Evolutionary conservation across 495 filamentous ascomycete species (phyloP), one percentile per base, ranked within the genome.

Genomic region (Aspergillus hancockii): DNA sequence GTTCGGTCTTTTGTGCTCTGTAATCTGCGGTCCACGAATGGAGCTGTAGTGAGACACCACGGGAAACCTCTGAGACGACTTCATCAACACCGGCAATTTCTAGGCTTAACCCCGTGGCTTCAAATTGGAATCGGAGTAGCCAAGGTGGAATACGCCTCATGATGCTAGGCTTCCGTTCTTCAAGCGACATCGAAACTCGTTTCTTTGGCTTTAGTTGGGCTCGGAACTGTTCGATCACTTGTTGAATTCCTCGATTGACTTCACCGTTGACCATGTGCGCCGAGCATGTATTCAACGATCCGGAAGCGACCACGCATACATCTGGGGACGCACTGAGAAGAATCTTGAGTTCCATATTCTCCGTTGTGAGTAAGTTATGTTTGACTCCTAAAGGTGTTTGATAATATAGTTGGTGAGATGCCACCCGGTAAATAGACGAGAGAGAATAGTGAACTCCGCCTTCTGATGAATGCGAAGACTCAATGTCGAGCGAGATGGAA

Each of bases 1-100:
- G 72, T 53, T 92, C 89, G 9, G 83, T 75, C 65, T 86, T 91
- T 63, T 95, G 88, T 16, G 90, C 88, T 59, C 86, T 87, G 72
- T 98, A 99, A 58, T 97, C 93, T 9, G 92, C 87, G 1, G 88
- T 90, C 91, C 91, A 96, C 0, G 89, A 90, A 61, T 97, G 91
- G 13, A 98, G 71, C 63, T 97, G 91, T 10, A 98, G 65, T 3
- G 91, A 90, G 50, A 94, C 79, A 22, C 94, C 94, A 47, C 91
- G 84, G 9, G 88, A 85, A 32, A 90, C 81, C 45, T 85, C 81
- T 7, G 92, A 94, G 25, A 97, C 90, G 5, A 88, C 83, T 23
- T 82, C 75, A 67, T 98, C 95, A 38, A 93, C 80, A 4, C 94
- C 95, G 21, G 94, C 95, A 52, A 98, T 83, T 70, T 98, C 95